phyloP scores from a whole-genome alignment of 1,139 yeast genomes.

The Hyphopichia buzzinii region DNA sequence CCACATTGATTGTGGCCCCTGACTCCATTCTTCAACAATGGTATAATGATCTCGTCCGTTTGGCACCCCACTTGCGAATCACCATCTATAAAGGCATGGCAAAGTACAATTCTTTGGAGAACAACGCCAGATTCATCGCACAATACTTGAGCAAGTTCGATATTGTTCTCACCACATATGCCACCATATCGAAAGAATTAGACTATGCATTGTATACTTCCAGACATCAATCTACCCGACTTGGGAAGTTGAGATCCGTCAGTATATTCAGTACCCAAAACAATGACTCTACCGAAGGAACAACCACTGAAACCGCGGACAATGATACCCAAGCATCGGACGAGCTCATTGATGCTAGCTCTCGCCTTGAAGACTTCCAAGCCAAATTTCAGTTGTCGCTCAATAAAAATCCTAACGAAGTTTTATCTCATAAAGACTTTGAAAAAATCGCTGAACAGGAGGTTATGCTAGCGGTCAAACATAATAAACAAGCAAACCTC shows the following conservation, averaged over 20 bases:
- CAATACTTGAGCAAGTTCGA: conserved; percentile 58
- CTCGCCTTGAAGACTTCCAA: conserved; percentile 21
- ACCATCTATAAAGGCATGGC: conserved; percentile 64
- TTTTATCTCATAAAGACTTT: conserved; percentile 2
- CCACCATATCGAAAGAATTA: conserved; percentile 67
- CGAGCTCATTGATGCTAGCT: conserved; percentile 9
- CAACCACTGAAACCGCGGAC: neutral
- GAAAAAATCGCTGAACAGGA: conserved; percentile 39
- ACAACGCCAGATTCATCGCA: conserved; percentile 43
- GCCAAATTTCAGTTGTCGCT: conserved; percentile 30
- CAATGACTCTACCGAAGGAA: neutral
- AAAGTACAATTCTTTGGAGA: conserved; percentile 43
- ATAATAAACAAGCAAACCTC: conserved; percentile 25
- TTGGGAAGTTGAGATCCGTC: conserved; percentile 10
- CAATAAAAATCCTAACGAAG: neutral
- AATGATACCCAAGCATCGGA: conserved; percentile 1
- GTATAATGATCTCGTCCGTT: conserved; percentile 65
- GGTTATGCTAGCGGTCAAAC: conserved; percentile 30
- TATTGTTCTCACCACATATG: conserved; percentile 79
- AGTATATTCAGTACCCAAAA: conserved; percentile 2
- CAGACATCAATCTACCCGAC: conserved; percentile 52
- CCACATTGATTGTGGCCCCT: conserved; percentile 85
- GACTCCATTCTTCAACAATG: conserved; percentile 80
- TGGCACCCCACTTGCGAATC: conserved; percentile 57
- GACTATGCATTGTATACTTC: conserved; percentile 77